A percentile compares a stretch with the other conserved stretches of the same genome.
Evolutionary conservation across 2,329 filamentous ascomycete genomes (phyloP).

Genomic region (Epichloe brachyelytri): DNA sequence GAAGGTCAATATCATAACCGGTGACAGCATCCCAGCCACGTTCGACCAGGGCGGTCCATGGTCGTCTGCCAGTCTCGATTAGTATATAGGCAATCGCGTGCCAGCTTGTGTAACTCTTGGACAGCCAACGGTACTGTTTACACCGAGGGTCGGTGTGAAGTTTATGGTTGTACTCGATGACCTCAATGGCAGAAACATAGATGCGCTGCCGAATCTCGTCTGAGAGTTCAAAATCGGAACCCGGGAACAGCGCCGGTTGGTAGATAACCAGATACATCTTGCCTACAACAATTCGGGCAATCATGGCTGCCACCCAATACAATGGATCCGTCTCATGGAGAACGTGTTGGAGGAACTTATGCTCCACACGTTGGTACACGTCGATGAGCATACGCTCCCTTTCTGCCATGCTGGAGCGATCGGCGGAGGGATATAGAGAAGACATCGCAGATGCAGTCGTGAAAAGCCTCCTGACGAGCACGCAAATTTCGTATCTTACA

Average conservation of each 20-base stretch:
- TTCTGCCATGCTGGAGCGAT: conserved; percentile 19
- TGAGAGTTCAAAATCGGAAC: conserved; percentile 41
- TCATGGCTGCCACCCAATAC: conserved; percentile 55
- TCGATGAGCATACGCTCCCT: conserved; percentile 35
- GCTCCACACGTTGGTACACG: conserved; percentile 39
- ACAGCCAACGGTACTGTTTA: conserved; percentile 35
- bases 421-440: conserved; percentile 17
- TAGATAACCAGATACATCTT: conserved; percentile 71
- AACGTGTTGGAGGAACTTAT: conserved; percentile 40
- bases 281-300: conserved; percentile 58
- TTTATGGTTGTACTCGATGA: conserved; percentile 55
- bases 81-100: conserved; percentile 36
- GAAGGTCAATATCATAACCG: conserved; percentile 24
- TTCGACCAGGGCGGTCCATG: conserved; percentile 37
- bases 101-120: conserved; percentile 39
- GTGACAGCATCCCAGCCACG: conserved; percentile 36
- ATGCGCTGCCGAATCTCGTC: conserved; percentile 54
- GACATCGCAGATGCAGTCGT: conserved; percentile 21
- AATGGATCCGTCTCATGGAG: conserved; percentile 37
- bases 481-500: conserved; percentile 40
- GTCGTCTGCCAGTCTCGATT: conserved; percentile 31
- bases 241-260: conserved; percentile 54
- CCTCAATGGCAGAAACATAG: conserved; percentile 59
- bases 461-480: conserved; percentile 23
- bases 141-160: conserved; percentile 45